A percentile compares a stretch with the other conserved stretches of the same genome.
These are phyloP conservation scores for Peribolospora baueri DNA, from an alignment of 768 basidiomycete species.

Conservation along the genomic window DNA sequence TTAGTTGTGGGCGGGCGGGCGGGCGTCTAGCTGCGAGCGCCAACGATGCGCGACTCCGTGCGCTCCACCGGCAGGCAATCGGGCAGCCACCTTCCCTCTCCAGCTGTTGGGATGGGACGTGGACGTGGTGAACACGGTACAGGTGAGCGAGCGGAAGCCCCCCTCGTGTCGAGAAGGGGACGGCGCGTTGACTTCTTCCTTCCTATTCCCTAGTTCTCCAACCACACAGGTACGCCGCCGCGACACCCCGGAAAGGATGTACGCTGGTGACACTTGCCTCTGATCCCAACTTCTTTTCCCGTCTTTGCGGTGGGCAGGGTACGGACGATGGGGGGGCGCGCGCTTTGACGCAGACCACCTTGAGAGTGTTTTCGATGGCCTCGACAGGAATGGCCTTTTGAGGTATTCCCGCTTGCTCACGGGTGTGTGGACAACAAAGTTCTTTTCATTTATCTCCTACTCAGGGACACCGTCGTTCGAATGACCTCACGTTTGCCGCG, in stretches of 20 bases:
- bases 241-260: not conserved
- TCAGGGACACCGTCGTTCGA: not conserved
- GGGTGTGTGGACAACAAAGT: slow-evolving; percentile 23
- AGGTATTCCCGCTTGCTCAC: slow-evolving; percentile 51
- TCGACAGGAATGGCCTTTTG: slow-evolving; percentile 54
- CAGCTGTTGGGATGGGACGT: slow-evolving; percentile 69
- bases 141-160: not conserved
- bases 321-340: slow-evolving; percentile 54
- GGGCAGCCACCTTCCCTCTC: slow-evolving; percentile 37
- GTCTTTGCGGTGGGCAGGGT: slow-evolving; percentile 29
- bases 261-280: not conserved
- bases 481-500: not conserved
- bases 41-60: not conserved
- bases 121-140: slow-evolving; percentile 35
- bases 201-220: slow-evolving; percentile 84
- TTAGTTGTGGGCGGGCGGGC: slow-evolving; percentile 36
- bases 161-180: slow-evolving; percentile 4
- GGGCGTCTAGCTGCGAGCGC: slow-evolving; percentile 28
- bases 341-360: slow-evolving; percentile 57
- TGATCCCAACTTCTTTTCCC: not conserved
- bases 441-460: not conserved
- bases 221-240: slow-evolving; percentile 45
- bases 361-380: slow-evolving; percentile 39
- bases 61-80: slow-evolving; percentile 17
- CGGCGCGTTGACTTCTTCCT: slow-evolving; percentile 30